Conservation (phyloP, 2,329 filamentous ascomycete species). For the Venturia aucupariae region DNA sequence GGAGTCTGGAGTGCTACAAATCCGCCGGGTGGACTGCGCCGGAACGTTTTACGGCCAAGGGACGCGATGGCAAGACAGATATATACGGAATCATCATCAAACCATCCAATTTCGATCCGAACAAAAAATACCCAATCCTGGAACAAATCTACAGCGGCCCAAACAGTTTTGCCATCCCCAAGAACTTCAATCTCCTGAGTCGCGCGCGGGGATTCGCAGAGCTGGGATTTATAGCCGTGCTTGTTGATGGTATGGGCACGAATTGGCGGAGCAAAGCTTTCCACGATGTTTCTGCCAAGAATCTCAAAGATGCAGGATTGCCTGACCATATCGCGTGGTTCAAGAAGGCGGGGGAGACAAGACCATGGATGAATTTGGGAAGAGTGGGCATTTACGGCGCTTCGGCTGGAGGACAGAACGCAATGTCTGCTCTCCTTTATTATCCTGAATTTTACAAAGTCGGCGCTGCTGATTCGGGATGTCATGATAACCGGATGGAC, state of each 20-base stretch:
- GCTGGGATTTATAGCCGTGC: conserved; percentile 22
- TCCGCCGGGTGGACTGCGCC: conserved; percentile 19
- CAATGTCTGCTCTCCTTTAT: conserved; percentile 22
- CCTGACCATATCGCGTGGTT: conserved; percentile 25
- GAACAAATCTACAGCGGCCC: conserved; percentile 24
- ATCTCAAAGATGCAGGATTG: conserved; percentile 24
- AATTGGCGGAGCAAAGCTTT: conserved; percentile 25
- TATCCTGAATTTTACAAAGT: conserved; percentile 24
- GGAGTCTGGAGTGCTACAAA: conserved; percentile 17
- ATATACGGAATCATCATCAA: conserved; percentile 23
- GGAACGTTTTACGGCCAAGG: conserved; percentile 21
- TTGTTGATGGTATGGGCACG: conserved; percentile 24
- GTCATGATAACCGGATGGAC: conserved; percentile 25
- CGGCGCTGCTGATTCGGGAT: conserved; percentile 22
- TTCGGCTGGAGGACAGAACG: conserved; percentile 23
- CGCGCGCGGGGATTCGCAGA: conserved; percentile 20
- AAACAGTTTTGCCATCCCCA: conserved; percentile 21
- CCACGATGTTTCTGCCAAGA: conserved; percentile 22
- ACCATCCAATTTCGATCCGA: conserved; percentile 20
- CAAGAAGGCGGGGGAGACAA: conserved; percentile 20
- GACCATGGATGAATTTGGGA: conserved; percentile 22
- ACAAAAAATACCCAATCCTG: conserved; percentile 22
- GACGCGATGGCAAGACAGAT: conserved; percentile 21
- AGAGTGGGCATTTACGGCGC: conserved; percentile 20
- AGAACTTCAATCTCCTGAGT: conserved; percentile 17